These are phyloP conservation scores for Xylaria arbuscula DNA, from an alignment of 2,329 filamentous ascomycete genomes.

Conservation along the genomic window DNA sequence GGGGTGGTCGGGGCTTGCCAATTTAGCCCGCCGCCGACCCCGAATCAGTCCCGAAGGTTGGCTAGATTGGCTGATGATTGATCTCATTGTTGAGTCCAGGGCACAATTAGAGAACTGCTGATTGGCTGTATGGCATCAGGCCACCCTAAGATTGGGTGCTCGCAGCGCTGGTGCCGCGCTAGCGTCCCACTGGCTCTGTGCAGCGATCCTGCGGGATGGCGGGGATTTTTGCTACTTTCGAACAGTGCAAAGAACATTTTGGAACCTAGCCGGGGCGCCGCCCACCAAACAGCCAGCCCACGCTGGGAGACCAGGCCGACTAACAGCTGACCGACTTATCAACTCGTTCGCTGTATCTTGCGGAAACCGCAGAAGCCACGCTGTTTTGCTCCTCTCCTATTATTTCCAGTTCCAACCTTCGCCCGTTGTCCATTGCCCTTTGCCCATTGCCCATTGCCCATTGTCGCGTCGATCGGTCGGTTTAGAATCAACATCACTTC, in stretches of 20 bases:
- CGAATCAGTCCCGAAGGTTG: slow-evolving; percentile 17
- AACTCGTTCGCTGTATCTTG: slow-evolving; percentile 14
- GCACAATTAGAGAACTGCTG: slow-evolving; percentile 30
- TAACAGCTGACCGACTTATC: slow-evolving; percentile 32
- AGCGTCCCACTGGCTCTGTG: slow-evolving; percentile 30
- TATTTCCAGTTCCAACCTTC: slow-evolving; percentile 6
- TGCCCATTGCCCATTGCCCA: not conserved
- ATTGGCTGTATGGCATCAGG: slow-evolving; percentile 33
- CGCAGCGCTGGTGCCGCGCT: slow-evolving; percentile 20
- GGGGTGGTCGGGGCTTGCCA: slow-evolving; percentile 29
- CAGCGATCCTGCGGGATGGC: slow-evolving; percentile 28
- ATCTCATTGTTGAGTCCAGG: not conserved
- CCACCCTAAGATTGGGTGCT: slow-evolving; percentile 29
- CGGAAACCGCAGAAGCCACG: slow-evolving; percentile 24
- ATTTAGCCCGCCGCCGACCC: slow-evolving; percentile 33
- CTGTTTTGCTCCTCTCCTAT: slow-evolving; percentile 17
- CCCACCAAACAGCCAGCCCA: slow-evolving; percentile 13
- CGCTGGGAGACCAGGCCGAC: not conserved
- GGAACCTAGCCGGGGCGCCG: slow-evolving; percentile 22
- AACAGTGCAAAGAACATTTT: slow-evolving; percentile 33
- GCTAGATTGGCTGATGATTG: not conserved
- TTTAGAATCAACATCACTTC: not conserved
- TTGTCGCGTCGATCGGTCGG: not conserved
- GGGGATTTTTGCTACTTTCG: slow-evolving; percentile 17
- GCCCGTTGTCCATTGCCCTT: slow-evolving; percentile 9